Base-by-base conservation (phyloP, 345 rosid genomes). In the Syzygium oleosum region DNA sequence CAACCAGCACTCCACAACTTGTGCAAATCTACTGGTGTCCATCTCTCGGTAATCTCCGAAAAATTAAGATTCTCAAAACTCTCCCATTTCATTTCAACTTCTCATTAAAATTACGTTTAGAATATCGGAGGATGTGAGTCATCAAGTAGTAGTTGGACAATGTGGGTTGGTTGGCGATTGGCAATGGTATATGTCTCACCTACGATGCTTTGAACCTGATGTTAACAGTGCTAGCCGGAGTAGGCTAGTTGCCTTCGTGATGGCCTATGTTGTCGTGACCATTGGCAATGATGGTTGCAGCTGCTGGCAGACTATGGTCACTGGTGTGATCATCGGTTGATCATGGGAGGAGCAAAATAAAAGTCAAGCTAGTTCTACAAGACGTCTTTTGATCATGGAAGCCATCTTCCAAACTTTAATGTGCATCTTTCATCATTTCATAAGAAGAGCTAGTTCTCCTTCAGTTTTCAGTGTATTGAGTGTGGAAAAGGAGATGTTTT, bases 1-100 rank as follows among this genome's bases (percentile, higher is more conserved):
- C 95, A 93, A 85, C 91, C 94, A 51, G 90, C 56, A 4, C 92
- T 94, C 73, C 96, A 93, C 78, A 88, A 89, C 34, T 89, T 93
- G 58, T 94, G 96, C 93, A 91, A 92, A 87, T 93, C 93, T 16
- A 87, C 90, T 6, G 93, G 94, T 55, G 92, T 94, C 86, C 93
- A 90, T 88, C 89, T 94, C 87, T 87, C 96, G 87, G 96, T 88
- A 51, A 68, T 43, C 46, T 23, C 65, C 46, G 10, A 22, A 23
- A 27, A 31, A 49, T 53, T 84, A 21, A 55, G 58, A 55, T 8
- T 11, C 77, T 19, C 10, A 2, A 14, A 27, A 12, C 22, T 80
- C 19, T 85, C 16, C 41, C 15, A 31, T 51, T 84, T 34, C 13
- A 41, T 58, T 22, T 85, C 83, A 2, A 38, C 49, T 73, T 73